Evolutionary conservation across 345 rosid species (phyloP).

Genomic region (Eucalyptus marginata): DNA sequence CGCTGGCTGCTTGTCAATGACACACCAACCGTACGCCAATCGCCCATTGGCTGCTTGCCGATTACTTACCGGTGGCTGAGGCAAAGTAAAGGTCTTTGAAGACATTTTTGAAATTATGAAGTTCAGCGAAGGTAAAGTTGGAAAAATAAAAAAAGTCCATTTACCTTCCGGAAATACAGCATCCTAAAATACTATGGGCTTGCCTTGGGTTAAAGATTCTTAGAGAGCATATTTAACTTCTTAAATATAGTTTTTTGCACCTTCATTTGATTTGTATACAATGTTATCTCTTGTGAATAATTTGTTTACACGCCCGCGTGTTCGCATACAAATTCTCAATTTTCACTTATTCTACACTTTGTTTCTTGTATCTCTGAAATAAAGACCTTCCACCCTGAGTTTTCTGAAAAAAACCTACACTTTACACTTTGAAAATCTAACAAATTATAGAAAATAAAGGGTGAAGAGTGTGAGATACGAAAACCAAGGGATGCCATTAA

Average conservation of each 20-base stretch:
- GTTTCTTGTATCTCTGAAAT: background rate
- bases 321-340: background rate
- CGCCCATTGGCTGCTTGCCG: fast-evolving
- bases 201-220: background rate
- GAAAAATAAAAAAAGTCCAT: background rate
- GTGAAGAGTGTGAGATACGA: background rate
- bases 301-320: background rate
- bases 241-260: background rate
- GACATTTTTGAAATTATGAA: no score
- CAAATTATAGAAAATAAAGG: background rate
- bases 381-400: background rate
- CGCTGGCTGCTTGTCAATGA: background rate
- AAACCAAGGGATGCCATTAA: background rate
- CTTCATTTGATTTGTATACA: background rate
- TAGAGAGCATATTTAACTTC: background rate
- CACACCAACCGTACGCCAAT: no score
- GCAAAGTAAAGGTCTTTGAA: background rate
- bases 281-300: background rate
- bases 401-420: background rate
- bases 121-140: background rate
- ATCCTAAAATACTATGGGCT: background rate
- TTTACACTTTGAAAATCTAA: background rate
- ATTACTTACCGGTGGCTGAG: background rate
- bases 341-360: no score
- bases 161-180: background rate